Base-by-base conservation (phyloP, 1,284 basidiomycete genomes). In the Sphagnurus paluster region DNA sequence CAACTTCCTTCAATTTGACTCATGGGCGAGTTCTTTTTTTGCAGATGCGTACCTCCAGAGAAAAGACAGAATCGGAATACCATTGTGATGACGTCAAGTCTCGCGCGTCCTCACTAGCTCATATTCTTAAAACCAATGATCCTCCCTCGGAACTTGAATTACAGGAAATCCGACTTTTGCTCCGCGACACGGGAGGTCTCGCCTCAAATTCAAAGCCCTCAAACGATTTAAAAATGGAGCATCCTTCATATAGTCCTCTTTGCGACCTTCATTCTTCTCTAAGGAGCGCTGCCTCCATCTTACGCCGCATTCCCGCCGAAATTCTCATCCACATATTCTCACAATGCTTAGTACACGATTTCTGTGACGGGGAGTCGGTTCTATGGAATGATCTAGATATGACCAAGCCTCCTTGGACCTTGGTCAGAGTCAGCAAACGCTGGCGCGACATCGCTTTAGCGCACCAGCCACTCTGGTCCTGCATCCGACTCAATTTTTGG, bases 391-490 rank as follows among this genome's bases (percentile, higher is more conserved):
- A 14, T 24, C 26, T 45, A 10, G 36, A 38, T 29, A 17, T 39
- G 9, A 38, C 7, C 5, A 17, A 21, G 11, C 17, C 21, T 14
- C 46, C 46, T 17, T 48, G 46, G 46, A 38, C 26, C 26, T 25
- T 48, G 17, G n/a, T 23, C 5, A 20, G 28, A 35, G 42, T 48
- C 24, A 36, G 41, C 29, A 37, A 25, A 5, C 16, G n/a, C 13
- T 48, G 47, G 47, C 33, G 47, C 14, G 9, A 25, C 10, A 32
- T 38, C 3, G 47, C 47, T 6, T 25, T 48, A 16, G 19, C 11
- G 35, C 13, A 34, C 14, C 14, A 14, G 16, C 21, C 13, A 29
- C 36, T 48, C 5, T 48, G 47, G 47, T 39, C 47, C 16, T 23
- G 36, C 20, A 17, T 30, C 3, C 4, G 14, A 7, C 11, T 30